Evolutionary conservation across 2,329 filamentous ascomycete genomes (phyloP), one percentile per base, ranked within the genome.

Genomic region (Teratosphaeria nubilosa): DNA sequence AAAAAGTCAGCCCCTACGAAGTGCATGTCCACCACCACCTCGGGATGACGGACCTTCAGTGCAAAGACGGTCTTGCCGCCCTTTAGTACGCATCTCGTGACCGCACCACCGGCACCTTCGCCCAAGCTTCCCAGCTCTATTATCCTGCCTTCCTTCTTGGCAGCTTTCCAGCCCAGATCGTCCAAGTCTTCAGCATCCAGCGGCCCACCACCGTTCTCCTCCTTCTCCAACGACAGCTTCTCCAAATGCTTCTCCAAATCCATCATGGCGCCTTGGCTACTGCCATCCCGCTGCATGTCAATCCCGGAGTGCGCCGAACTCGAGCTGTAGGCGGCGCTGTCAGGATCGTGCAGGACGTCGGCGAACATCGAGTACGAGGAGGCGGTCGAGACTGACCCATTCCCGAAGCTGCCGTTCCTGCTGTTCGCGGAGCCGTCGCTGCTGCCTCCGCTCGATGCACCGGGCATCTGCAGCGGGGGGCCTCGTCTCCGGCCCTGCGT

Each of bases 11-110:
- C 27, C n/a, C n/a, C 27, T 4, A 30, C 27, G 27, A 30, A 30
- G 27, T 30, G 27, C 27, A 30, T 7, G 27, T 7, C 27, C 5
- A 4, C 3, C 27, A 30, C 3, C 27, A 30, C 41, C 41, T n/a
- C 25, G 1, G 5, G 13, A 11, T 5, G 58, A 66, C 77, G 64
- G 75, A 95, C 92, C 86, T 99, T 99, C 56, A 99, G 77, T 7
- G 94, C 94, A 78, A 99, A 99, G 7, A 96, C 83, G 0, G 90
- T 96, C 77, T 95, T 96, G 61, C 91, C 91, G 45, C 88, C 90
- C 72, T 90, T 92, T 63, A 99, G 80, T 73, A 86, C 87, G 73
- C 91, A 95, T 69, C 87, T 86, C 25, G 92, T 99, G 55, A 99
- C 94, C 6, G 94, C 94, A 70, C 94, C 94, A 63, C 94, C 94